Conservation (phyloP, 768 basidiomycete species). For the Lentinula sp. region DNA sequence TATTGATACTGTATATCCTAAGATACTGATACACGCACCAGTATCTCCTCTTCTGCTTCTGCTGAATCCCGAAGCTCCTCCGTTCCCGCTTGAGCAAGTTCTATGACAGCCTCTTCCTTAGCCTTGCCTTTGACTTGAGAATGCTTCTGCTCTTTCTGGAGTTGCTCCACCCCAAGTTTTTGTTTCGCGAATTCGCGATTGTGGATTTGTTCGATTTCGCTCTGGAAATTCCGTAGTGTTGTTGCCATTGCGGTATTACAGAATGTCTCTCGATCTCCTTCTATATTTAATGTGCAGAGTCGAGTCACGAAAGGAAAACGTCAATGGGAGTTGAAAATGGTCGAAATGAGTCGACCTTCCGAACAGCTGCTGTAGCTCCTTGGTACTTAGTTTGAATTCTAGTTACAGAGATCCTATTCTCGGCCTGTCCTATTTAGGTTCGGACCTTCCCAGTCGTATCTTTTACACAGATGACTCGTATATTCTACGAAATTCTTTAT, state of each 20-base stretch:
- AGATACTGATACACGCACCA: slow-evolving; percentile 30
- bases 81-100: slow-evolving; percentile 9
- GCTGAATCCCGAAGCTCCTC: slow-evolving; percentile 9
- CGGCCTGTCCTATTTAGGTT: too few species aligned
- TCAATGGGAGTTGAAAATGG: not conserved
- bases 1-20: not conserved
- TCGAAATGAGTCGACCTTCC: not conserved
- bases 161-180: slow-evolving; percentile 27
- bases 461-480: too few species aligned
- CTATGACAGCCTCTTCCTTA: slow-evolving; percentile 24
- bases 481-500: too few species aligned
- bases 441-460: too few species aligned
- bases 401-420: too few species aligned
- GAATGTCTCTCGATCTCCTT: not conserved
- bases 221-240: slow-evolving; percentile 55
- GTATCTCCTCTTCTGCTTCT: slow-evolving; percentile 50
- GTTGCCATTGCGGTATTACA: slow-evolving; percentile 34
- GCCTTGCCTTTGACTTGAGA: slow-evolving; percentile 30
- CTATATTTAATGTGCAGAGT: not conserved
- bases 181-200: slow-evolving; percentile 63
- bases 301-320: slow-evolving; percentile 1
- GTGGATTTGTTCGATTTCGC: slow-evolving; percentile 73
- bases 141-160: slow-evolving; percentile 4
- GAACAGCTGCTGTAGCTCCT: too few species aligned
- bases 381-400: too few species aligned